These are phyloP conservation scores for Codiaeum variegatum DNA, from an alignment of 441 rosid genomes.

Conservation along the genomic window DNA sequence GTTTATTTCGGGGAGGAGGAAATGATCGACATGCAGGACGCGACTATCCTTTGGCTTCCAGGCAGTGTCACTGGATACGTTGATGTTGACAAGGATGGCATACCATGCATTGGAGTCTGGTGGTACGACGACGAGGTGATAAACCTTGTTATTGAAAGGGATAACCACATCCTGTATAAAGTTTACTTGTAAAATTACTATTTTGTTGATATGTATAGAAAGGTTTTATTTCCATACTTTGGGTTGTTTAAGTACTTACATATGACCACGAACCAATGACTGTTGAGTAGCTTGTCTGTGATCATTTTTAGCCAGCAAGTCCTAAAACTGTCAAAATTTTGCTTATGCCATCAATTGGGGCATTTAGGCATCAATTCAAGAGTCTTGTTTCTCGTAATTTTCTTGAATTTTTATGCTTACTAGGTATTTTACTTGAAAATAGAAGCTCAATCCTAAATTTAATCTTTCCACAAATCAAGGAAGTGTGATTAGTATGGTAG, in stretches of 20 bases:
- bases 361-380: too few species aligned
- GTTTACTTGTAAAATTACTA: neutral
- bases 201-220: neutral
- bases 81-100: slow-evolving; percentile 66
- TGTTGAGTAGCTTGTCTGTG: too few species aligned
- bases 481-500: too few species aligned
- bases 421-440: too few species aligned
- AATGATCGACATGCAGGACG: slow-evolving; percentile 68
- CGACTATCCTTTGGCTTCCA: slow-evolving; percentile 72
- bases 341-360: too few species aligned
- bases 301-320: too few species aligned
- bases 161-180: slow-evolving; percentile 34
- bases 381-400: too few species aligned
- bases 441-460: too few species aligned
- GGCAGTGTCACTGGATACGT: slow-evolving; percentile 76
- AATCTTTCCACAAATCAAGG: too few species aligned
- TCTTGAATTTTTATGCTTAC: too few species aligned
- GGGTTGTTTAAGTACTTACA: neutral
- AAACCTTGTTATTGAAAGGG: slow-evolving; percentile 91
- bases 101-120: slow-evolving; percentile 71
- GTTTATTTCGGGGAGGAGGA: slow-evolving; percentile 78
- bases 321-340: too few species aligned
- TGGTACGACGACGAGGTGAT: slow-evolving; percentile 92
- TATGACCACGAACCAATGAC: neutral
- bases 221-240: neutral